phyloP scores from a whole-genome alignment of 2,329 filamentous ascomycete genomes.

The Exophiala viscosa region DNA sequence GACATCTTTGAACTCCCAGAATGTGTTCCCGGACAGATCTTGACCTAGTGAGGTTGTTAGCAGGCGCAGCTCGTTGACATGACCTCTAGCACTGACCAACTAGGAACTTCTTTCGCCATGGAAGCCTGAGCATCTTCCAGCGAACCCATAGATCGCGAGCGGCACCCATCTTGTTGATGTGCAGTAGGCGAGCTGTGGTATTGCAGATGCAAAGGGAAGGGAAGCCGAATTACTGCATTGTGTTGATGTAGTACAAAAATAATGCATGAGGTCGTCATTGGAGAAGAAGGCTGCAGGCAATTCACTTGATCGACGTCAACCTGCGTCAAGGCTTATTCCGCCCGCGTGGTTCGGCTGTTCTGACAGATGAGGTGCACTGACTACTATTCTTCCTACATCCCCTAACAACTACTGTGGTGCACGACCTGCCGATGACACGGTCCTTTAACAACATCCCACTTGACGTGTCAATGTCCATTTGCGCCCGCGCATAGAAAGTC shows the following conservation, averaged over 20 bases:
- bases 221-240: neutral
- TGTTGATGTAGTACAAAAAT: neutral
- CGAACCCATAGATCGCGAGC: slow-evolving; percentile 55
- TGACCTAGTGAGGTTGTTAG: slow-evolving; percentile 42
- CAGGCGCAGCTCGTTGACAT: neutral
- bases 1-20: slow-evolving; percentile 63
- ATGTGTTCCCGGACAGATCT: slow-evolving; percentile 62
- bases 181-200: neutral
- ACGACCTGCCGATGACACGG: too few species aligned
- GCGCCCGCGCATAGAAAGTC: neutral
- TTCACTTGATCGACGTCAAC: slow-evolving; percentile 21
- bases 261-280: neutral
- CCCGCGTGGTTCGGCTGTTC: neutral
- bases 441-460: too few species aligned
- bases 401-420: too few species aligned
- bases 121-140: slow-evolving; percentile 61
- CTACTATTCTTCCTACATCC: neutral
- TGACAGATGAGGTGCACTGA: neutral
- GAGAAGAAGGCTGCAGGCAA: slow-evolving; percentile 3
- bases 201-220: neutral
- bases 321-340: slow-evolving; percentile 10
- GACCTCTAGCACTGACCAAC: slow-evolving; percentile 43
- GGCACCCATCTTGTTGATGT: slow-evolving; percentile 32
- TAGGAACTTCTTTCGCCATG: slow-evolving; percentile 60
- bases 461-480: too few species aligned